Conservation (phyloP, 2,329 filamentous ascomycete species). For the Talaromyces rugulosus region DNA sequence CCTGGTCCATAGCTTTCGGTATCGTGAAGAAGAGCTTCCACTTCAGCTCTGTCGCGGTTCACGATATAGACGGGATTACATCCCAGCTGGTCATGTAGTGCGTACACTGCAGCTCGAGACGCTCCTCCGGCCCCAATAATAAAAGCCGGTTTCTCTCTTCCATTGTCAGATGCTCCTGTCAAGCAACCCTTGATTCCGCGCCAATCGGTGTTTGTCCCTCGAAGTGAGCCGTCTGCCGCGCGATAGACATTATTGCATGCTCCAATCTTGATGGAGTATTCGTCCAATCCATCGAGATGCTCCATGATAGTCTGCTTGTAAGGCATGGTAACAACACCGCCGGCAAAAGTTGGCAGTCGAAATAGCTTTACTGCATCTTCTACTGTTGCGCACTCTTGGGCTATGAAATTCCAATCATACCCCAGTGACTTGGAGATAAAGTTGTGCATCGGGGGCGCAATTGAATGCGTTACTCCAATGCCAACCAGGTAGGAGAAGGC, state of each 20-base stretch:
- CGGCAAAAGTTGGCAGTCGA: conserved; percentile 24
- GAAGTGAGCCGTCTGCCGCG: conserved; percentile 19
- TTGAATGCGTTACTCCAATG: conserved; percentile 38
- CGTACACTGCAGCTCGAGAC: conserved; percentile 38
- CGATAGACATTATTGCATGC: conserved; percentile 21
- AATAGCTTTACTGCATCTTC: conserved; percentile 29
- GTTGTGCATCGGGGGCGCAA: conserved; percentile 40
- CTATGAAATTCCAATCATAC: conserved; percentile 33
- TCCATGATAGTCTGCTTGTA: conserved; percentile 32
- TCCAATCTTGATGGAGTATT: conserved; percentile 31
- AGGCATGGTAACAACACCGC: conserved; percentile 40
- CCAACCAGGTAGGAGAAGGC: conserved; percentile 33
- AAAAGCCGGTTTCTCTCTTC: conserved; percentile 24
- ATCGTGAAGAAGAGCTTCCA: conserved; percentile 25
- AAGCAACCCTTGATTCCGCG: conserved; percentile 37
- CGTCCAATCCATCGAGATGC: conserved; percentile 35
- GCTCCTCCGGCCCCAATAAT: conserved; percentile 43
- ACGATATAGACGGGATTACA: conserved; percentile 32
- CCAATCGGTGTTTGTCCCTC: conserved; percentile 45
- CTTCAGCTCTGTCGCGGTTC: conserved; percentile 31
- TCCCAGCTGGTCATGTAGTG: conserved; percentile 24
- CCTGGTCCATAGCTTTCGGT: conserved; percentile 9
- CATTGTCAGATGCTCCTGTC: conserved; percentile 14
- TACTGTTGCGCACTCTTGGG: conserved; percentile 28
- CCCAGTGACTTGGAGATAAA: conserved; percentile 32